Evolutionary conservation across 148 eudicot species (phyloP), one percentile per base, ranked within the genome.

Genomic region (Rhododendron ovatum): DNA sequence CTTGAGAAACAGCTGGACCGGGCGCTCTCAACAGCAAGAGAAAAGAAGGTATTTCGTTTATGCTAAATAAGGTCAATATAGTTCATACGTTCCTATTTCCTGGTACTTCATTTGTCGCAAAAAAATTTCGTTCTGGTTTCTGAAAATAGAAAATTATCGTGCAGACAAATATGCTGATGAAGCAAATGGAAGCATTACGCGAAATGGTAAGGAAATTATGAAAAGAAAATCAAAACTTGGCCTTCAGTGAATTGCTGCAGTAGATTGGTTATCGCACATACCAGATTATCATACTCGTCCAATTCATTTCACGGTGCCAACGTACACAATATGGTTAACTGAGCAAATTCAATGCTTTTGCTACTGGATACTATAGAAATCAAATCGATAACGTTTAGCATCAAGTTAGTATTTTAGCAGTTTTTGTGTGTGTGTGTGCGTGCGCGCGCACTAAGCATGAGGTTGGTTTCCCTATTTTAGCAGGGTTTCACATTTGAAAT

Each of bases 121-220:
- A 24, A 61, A 22, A 15, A 55, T 4, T 4, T 7, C 0, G 2
- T 59, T 59, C 69, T 63, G 28, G 7, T 63, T 7, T 26, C 33
- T 65, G 26, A 65, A 26, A 65, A 65, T 65, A 11, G 33, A 2
- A 26, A 65, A n/a, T 65, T 65, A 41, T 26, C 20, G 2, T 80
- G 82, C 39, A 80, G 82, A 80, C 82, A 80, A 18, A 50, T 3
- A 26, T 80, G 35, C 3, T 80, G 82, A 47, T n/a, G 20, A 26
- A 50, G 11, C 39, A 26, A 50, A 50, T 80, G 82, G 82, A 80
- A 48, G 82, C 18, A 48, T 28, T 80, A 26, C 82, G 63, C 33
- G 82, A 80, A 80, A 80, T 26, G 82, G 82, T 80, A 48, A 48
- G 53, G 7, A 79, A 51, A 78, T 79, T 26, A 26, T 24, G 28